Base-by-base conservation (phyloP, 768 basidiomycete species). In the Gelatoporia subvermispora region DNA sequence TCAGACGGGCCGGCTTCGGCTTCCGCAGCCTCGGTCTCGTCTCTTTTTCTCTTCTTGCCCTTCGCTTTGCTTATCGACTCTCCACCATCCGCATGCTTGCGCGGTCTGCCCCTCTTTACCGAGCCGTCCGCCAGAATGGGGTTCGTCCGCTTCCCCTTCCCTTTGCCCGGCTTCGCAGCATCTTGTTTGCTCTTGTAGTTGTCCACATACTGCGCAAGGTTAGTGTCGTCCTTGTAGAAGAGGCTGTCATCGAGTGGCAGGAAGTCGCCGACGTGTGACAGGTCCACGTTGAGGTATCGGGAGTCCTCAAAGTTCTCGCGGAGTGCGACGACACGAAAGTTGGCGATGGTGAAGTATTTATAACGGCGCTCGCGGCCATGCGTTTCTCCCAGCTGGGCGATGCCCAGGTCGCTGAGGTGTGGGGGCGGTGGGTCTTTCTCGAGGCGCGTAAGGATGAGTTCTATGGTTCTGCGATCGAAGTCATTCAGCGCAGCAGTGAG, bases 351-450 rank as follows among this genome's bases (percentile, higher is more conserved):
- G 69, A 81, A 93, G 61, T 91, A 91, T 53, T 91, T 77, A 62
- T 91, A 81, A 20, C 91, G 85, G 23, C 92, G 84, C 68, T 97
- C 90, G 31, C 92, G 81, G 4, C 90, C 90, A 53, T 76, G 74
- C 1, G 81, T 89, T 67, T 96, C 94, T 76, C 85, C 84, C 23
- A 89, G 64, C 34, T 82, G 78, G 18, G 77, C 76, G 43, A 90
- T 77, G 22, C 81, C 76, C 35, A 88, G 71, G 62, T 93, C 87
- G 44, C 72, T 71, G 13, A 93, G 76, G 63, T 92, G 89, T 4
- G 77, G 51, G 3, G 91, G 91, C 13, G 83, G 81, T 9, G 71
- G 72, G 50, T 61, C 72, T 58, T 75, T 82, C 54, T 82, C 82
- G 18, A 86, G 79, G 38, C 86, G 79, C 15, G 76, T 73, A 25